Evolutionary conservation across 371 early-diverging fungal genomes (phyloP), one percentile per base, ranked within the genome.

Genomic region (Rhizopus microsporus): DNA sequence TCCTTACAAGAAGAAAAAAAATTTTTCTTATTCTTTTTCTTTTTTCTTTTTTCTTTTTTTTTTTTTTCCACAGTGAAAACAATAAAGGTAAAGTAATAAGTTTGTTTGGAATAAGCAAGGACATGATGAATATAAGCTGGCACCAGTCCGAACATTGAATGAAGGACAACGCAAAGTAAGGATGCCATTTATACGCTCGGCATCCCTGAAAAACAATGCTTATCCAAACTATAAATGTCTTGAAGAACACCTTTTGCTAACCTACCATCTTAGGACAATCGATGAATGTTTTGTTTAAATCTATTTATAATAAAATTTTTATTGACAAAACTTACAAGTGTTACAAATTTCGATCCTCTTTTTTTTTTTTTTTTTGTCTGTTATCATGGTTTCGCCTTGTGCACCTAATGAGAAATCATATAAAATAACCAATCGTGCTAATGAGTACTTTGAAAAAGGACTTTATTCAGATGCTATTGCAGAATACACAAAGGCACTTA

Each of bases 401-500:
- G 77, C 80, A 17, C 71, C 80, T 1, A 73, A 69, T 37, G 75
- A 75, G 37, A 75, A 78, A 44, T 54, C 69, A 12, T 81, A 73
- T 54, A 66, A 69, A 44, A 30, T 65, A 38, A 65, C 71, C 10
- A 46, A 35, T 58, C 68, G 71, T 23, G 88, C 87, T 13, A 88
- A 87, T 63, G 85, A 83, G 13, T 68, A 72, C n/a, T 87, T 76
- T 54, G 81, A 82, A 51, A 71, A 80, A 33, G 75, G 77, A 44
- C 68, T 71, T 16, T 85, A 80, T 61, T 47, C 61, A 40, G 76
- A 75, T 1, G 90, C 92, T 7, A 66, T 81, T 42, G 60, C 63
- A 5, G 83, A 88, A 47, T 91, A 90, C 68, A 75, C 87, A 42
- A 85, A 81, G 63, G 85, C 79, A 2, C 61, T 88, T 38, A 63